Conservation (phyloP, 257 asterid species). For the Nyctanthes arbortristis region DNA sequence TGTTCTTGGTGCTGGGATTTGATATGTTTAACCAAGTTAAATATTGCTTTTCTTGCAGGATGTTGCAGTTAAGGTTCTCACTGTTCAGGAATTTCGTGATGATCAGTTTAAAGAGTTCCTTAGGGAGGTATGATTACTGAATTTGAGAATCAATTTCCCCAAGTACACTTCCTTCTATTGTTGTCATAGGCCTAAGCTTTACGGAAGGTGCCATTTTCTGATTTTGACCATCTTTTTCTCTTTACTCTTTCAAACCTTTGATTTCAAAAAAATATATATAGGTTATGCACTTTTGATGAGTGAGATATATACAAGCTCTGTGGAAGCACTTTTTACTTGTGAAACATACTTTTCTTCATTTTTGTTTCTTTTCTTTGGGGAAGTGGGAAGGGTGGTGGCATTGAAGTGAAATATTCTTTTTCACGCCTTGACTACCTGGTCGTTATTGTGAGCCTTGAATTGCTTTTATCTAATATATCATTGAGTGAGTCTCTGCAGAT, state of each 20-base stretch:
- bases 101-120: slow-evolving; percentile 90
- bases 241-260: not conserved
- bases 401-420: not conserved
- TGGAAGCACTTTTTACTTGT: not conserved
- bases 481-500: not conserved
- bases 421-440: not conserved
- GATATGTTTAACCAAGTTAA: not conserved
- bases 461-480: not conserved
- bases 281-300: not conserved
- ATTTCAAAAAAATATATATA: not conserved
- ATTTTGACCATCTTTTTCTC: not conserved
- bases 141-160: not conserved
- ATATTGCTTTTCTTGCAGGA: slow-evolving; percentile 53
- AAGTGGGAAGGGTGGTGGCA: not conserved
- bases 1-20: slow-evolving; percentile 11
- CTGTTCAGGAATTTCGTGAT: slow-evolving; percentile 82
- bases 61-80: slow-evolving; percentile 91
- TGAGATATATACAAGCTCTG: not conserved
- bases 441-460: not conserved
- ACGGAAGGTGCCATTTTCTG: not conserved
- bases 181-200: not conserved
- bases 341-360: not conserved
- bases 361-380: not conserved
- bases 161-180: not conserved
- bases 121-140: slow-evolving; percentile 67